Evolutionary conservation across 1,284 basidiomycete genomes (phyloP).

Genomic region (Ganoderma lingzhi): DNA sequence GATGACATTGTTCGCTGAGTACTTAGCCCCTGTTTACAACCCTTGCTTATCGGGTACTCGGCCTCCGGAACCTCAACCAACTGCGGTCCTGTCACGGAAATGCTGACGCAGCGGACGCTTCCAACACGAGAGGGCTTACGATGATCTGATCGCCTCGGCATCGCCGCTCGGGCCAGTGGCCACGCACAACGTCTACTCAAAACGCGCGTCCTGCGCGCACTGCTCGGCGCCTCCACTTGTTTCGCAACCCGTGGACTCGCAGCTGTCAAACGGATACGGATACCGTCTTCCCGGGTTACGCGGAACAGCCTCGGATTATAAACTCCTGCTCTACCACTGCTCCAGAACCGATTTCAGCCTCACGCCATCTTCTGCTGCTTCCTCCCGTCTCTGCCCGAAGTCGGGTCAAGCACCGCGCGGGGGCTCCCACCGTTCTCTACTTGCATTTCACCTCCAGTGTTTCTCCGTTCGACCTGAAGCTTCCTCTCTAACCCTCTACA

Average conservation of each 20-base stretch:
- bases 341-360: neutral
- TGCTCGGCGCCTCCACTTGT: neutral
- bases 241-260: slow-evolving; percentile 6
- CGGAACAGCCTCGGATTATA: slow-evolving; percentile 8
- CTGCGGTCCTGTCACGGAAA: neutral
- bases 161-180: neutral
- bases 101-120: neutral
- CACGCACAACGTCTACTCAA: neutral
- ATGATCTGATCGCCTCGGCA: slow-evolving; percentile 17
- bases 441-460: neutral
- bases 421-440: neutral
- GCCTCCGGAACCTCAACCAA: neutral
- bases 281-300: neutral
- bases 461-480: neutral
- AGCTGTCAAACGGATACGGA: neutral
- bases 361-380: neutral
- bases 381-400: slow-evolving; percentile 1
- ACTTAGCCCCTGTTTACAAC: neutral
- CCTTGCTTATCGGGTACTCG: neutral
- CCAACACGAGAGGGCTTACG: slow-evolving; percentile 8
- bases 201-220: neutral
- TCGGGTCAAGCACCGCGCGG: neutral
- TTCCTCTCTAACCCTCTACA: too few relatives aligned
- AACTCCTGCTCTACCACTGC: neutral
- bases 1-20: slow-evolving; percentile 1